Evolutionary conservation across 1,284 basidiomycete species (phyloP).

Genomic region (Coriolopsis trogii): DNA sequence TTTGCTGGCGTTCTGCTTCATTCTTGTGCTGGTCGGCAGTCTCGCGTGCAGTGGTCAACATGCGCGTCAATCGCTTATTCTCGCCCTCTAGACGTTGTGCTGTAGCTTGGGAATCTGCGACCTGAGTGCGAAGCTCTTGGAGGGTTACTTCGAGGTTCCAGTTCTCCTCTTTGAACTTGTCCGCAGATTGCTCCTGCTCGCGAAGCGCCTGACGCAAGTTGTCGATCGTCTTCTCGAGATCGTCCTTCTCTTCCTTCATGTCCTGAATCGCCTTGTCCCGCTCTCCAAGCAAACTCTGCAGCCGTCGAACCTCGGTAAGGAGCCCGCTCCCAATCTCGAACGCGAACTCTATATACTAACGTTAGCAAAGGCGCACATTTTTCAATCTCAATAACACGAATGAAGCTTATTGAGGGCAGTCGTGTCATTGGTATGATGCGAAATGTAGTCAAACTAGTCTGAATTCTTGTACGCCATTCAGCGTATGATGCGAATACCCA

Average conservation of each 20-base stretch:
- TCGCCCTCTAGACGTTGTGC: conserved; percentile 80
- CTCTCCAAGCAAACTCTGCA: conserved; percentile 86
- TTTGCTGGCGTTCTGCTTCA: conserved; percentile 78
- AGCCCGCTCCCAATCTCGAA: conserved; percentile 94
- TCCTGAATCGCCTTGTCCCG: conserved; percentile 88
- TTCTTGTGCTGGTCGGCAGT: conserved; percentile 84
- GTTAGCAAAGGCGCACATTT: too few relatives aligned
- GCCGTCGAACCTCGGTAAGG: conserved; percentile 83
- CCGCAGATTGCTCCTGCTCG: conserved; percentile 69
- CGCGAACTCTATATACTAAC: conserved; percentile 73
- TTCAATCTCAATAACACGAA: too few relatives aligned
- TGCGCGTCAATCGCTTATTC: conserved; percentile 78
- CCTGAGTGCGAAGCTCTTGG: conserved; percentile 82
- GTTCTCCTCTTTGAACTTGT: conserved; percentile 96
- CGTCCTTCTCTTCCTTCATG: conserved; percentile 86
- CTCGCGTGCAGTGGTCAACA: conserved; percentile 77
- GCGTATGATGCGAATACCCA: too few relatives aligned
- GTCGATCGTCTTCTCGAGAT: conserved; percentile 77
- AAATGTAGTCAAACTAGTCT: too few relatives aligned
- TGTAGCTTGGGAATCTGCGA: conserved; percentile 67
- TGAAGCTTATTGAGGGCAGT: too few relatives aligned
- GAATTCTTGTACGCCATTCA: too few relatives aligned
- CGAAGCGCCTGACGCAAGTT: conserved; percentile 68
- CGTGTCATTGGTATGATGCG: too few relatives aligned
- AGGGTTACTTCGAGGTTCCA: conserved; percentile 96